Evolutionary conservation across 78 protist genomes (phyloP).

Genomic region (Trichosphaerium sp.): DNA sequence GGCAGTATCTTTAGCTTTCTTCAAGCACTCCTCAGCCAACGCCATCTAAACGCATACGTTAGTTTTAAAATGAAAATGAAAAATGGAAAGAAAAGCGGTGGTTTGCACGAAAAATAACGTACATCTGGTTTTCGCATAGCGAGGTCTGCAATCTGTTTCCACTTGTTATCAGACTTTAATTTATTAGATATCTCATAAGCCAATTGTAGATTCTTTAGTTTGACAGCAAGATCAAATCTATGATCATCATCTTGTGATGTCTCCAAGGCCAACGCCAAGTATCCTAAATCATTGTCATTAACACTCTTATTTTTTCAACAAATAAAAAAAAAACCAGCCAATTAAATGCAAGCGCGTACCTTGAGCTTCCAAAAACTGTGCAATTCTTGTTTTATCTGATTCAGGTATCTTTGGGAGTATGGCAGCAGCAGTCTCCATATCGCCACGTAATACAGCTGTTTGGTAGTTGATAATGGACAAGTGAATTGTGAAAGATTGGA

Average conservation of each 20-base stretch:
- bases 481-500: constrained; percentile 44
- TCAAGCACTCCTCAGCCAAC: constrained; percentile 72
- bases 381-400: constrained; percentile 60
- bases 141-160: constrained; percentile 77
- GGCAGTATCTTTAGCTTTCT: constrained; percentile 54
- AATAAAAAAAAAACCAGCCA: background rate
- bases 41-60: constrained; percentile 7
- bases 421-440: constrained; percentile 55
- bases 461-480: constrained; percentile 76
- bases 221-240: constrained; percentile 82
- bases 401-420: constrained; percentile 67
- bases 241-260: constrained; percentile 83
- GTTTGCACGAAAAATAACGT: background rate
- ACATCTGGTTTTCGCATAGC: constrained; percentile 27
- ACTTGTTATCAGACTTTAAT: constrained; percentile 45
- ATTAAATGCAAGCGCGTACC: constrained; percentile 46
- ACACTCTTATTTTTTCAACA: background rate
- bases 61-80: background rate
- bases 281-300: too few relatives aligned
- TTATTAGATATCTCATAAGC: constrained; percentile 58
- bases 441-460: constrained; percentile 77
- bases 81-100: background rate
- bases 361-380: constrained; percentile 81
- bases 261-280: constrained; percentile 66
- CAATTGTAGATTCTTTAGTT: constrained; percentile 54